phyloP scores from a whole-genome alignment of 192 early-diverging fungal species.

The Geosiphon pyriformis region DNA sequence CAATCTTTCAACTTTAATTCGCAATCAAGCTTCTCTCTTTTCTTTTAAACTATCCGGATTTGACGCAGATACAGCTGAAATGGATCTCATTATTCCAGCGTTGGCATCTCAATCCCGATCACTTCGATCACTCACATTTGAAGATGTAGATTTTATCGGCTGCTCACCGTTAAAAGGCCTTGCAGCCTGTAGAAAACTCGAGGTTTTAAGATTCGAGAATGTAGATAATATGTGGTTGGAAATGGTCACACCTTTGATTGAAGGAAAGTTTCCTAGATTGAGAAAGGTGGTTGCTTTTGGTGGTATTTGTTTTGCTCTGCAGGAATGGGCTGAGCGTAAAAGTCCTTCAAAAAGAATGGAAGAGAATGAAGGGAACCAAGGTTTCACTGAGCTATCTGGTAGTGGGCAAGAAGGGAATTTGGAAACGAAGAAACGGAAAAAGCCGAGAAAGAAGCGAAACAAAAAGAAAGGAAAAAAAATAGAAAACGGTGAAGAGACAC shows the following conservation, averaged over 20 bases:
- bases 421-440: not conserved
- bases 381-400: no score
- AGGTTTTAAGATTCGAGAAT: not conserved
- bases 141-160: not conserved
- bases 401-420: not conserved
- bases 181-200: not conserved
- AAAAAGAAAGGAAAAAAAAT: not conserved
- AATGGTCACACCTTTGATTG: not conserved
- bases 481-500: not conserved
- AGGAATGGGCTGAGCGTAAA: not conserved
- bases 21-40: not conserved
- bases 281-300: not conserved
- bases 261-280: not conserved
- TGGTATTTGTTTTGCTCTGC: not conserved
- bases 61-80: not conserved
- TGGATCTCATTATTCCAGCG: not conserved
- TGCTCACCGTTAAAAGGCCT: not conserved
- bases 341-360: not conserved
- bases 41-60: not conserved
- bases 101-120: not conserved
- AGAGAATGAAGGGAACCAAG: not conserved
- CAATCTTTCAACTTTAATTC: not conserved
- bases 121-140: not conserved
- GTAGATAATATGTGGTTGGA: not conserved
- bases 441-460: not conserved